Conservation (phyloP, 2,329 filamentous ascomycete species). For the Colletotrichum cordylinicola region DNA sequence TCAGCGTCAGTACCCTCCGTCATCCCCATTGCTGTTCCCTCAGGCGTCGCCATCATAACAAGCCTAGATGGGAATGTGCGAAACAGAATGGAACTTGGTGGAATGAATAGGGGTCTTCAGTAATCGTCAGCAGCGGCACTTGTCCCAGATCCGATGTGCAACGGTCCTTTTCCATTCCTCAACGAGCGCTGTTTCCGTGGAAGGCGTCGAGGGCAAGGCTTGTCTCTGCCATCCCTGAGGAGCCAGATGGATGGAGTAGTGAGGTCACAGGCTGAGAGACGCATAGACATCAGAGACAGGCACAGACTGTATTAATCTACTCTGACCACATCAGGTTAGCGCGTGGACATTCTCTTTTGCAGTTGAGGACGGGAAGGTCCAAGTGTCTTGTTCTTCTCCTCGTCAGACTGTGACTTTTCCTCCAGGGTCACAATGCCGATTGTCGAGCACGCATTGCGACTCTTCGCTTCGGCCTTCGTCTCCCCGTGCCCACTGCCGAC, state of each 20-base stretch:
- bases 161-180: neutral
- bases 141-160: conserved; percentile 1
- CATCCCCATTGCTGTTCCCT: neutral
- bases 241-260: neutral
- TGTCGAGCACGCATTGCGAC: neutral
- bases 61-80: neutral
- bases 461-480: neutral
- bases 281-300: neutral
- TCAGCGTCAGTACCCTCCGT: neutral
- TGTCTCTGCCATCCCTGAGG: neutral
- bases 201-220: neutral
- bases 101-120: neutral
- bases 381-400: neutral
- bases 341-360: neutral
- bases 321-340: neutral
- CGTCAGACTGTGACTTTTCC: neutral
- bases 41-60: neutral
- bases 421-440: neutral
- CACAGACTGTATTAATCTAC: neutral
- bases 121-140: conserved; percentile 11
- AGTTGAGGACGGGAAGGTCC: neutral
- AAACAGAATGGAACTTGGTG: neutral
- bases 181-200: neutral
- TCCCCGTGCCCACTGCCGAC: neutral
- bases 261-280: neutral